Conservation (phyloP, 169 alveolate species). For the Cryptosporidium canis region DNA sequence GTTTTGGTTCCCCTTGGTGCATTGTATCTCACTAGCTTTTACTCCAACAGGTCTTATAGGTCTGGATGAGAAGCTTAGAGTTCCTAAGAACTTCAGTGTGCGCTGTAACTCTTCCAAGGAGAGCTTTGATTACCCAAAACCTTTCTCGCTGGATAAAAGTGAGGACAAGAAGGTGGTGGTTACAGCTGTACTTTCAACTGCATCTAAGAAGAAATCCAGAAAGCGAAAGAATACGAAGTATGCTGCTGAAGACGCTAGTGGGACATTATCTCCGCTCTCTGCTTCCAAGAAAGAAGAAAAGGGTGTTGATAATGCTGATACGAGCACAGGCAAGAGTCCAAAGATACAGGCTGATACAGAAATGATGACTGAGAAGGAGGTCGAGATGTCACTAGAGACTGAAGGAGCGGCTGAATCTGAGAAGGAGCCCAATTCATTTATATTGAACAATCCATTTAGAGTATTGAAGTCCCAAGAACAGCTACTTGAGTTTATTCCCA, state of each 20-base stretch:
- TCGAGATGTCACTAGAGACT: constrained; percentile 76
- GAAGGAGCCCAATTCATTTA: constrained; percentile 34
- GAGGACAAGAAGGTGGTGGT: constrained; percentile 84
- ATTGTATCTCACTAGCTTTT: constrained; percentile 89
- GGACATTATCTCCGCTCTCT: constrained; percentile 81
- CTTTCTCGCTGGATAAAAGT: constrained; percentile 77
- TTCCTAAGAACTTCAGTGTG: constrained; percentile 86
- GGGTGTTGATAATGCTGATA: not conserved
- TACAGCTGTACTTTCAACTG: constrained; percentile 81
- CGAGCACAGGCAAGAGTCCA: constrained; percentile 78
- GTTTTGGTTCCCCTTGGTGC: constrained; percentile 98
- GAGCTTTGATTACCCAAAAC: constrained; percentile 82
- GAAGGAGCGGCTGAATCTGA: constrained; percentile 6
- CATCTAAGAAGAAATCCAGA: constrained; percentile 71
- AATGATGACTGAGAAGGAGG: constrained; percentile 74
- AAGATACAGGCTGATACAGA: constrained; percentile 71
- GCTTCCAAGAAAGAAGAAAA: constrained; percentile 80
- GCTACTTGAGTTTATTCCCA: constrained; percentile 79
- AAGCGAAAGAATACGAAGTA: constrained; percentile 76
- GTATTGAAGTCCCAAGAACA: constrained; percentile 89
- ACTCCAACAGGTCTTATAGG: constrained; percentile 93
- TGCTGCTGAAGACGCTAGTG: constrained; percentile 17
- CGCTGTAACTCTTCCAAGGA: constrained; percentile 83
- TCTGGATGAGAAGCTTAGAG: constrained; percentile 84
- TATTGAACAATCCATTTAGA: constrained; percentile 90